Percentiles rank a stretch among this genome's conserved stretches.
phyloP scores from a whole-genome alignment of 495 filamentous ascomycete species.

The Xanthoparmelia taractica region DNA sequence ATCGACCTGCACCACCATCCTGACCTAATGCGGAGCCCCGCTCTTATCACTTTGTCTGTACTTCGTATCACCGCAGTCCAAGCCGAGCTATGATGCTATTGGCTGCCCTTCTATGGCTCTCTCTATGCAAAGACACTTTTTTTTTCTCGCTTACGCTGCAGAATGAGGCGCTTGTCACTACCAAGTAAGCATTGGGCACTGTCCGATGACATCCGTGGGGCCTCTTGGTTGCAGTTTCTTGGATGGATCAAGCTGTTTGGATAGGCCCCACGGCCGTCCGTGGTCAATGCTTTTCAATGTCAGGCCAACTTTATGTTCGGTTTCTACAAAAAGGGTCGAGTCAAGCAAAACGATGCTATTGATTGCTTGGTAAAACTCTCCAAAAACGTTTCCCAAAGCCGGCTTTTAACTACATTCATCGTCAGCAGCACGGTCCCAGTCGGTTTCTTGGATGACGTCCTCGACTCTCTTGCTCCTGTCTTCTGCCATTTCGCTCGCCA shows the following conservation, averaged over 20 bases:
- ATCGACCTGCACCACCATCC: not conserved
- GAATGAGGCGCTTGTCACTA: not conserved
- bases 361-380: not conserved
- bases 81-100: not conserved
- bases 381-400: not conserved
- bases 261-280: not conserved
- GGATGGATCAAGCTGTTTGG: not conserved
- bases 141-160: not conserved
- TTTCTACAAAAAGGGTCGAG: not conserved
- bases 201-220: not conserved
- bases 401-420: not conserved
- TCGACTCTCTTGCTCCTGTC: not conserved
- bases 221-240: not conserved
- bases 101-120: slow-evolving; percentile 9
- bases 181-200: not conserved
- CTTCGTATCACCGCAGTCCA: not conserved
- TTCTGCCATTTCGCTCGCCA: slow-evolving; percentile 37
- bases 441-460: not conserved
- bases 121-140: too few species aligned
- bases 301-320: not conserved
- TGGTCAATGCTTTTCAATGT: not conserved
- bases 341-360: not conserved
- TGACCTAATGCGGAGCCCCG: not conserved
- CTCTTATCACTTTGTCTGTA: not conserved
- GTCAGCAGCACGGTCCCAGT: slow-evolving; percentile 4